Conservation (phyloP, 805 yeast genomes). For the Wickerhamiella sergipiensis region DNA sequence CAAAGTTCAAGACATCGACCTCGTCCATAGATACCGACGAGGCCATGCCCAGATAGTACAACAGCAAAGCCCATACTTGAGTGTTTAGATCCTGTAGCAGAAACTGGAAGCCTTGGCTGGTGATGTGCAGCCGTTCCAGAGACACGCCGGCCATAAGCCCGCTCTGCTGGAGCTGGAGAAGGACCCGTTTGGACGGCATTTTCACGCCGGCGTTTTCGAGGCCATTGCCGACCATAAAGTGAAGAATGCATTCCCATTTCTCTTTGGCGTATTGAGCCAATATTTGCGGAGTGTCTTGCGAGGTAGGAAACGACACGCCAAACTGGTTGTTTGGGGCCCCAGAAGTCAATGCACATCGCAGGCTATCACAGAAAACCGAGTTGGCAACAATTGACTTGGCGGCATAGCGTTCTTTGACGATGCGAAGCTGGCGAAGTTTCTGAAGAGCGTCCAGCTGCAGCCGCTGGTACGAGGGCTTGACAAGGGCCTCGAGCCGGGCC, state of each 20-base stretch:
- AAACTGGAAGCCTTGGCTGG: conserved; percentile 89
- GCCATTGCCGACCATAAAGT: conserved; percentile 92
- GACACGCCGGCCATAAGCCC: conserved; percentile 62
- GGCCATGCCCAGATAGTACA: conserved; percentile 78
- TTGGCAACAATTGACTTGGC: conserved; percentile 43
- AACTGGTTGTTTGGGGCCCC: conserved; percentile 52
- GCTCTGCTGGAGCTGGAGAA: conserved; percentile 60
- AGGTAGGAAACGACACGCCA: conserved; percentile 51
- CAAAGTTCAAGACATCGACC: conserved; percentile 86
- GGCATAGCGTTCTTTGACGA: conserved; percentile 43
- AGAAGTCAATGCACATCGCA: conserved; percentile 77
- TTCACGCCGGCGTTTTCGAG: conserved; percentile 34
- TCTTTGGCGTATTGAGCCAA: conserved; percentile 68
- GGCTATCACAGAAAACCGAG: conserved; percentile 57
- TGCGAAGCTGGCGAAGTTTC: conserved; percentile 59
- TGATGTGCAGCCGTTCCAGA: conserved; percentile 40
- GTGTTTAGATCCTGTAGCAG: conserved; percentile 83
- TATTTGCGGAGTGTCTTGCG: conserved; percentile 40
- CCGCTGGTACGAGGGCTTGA: conserved; percentile 41
- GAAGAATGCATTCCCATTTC: conserved; percentile 91
- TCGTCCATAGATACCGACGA: conserved; percentile 84
- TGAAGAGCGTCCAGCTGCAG: conserved; percentile 63
- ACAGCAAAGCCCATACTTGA: conserved; percentile 82
- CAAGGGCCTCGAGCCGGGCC: conserved; percentile 61
- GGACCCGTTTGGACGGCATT: conserved; percentile 69